Conservation (phyloP, 2,329 filamentous ascomycete genomes). For the Elsinoe batatas region DNA sequence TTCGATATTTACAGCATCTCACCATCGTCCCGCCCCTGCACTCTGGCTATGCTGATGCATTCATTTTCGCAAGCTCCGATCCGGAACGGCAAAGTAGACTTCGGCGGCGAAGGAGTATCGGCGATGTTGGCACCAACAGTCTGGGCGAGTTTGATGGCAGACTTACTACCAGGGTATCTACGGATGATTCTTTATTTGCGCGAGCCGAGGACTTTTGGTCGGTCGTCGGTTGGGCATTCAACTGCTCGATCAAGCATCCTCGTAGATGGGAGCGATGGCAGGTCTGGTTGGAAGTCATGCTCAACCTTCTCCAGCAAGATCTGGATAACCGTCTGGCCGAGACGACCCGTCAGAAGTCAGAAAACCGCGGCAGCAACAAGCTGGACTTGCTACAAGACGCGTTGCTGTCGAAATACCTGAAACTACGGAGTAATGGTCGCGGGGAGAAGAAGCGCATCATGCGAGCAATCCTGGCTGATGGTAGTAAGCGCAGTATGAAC, state of each 20-base stretch:
- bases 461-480: constrained; percentile 59
- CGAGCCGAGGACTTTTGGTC: constrained; percentile 84
- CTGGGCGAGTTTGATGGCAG: background rate
- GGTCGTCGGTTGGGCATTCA: constrained; percentile 83
- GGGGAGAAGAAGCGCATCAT: constrained; percentile 46
- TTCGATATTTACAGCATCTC: constrained; percentile 61
- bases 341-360: constrained; percentile 16
- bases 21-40: constrained; percentile 61
- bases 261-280: constrained; percentile 74
- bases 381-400: constrained; percentile 38
- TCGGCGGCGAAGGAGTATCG: constrained; percentile 22
- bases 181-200: constrained; percentile 58
- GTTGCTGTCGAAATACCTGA: constrained; percentile 53
- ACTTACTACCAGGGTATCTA: constrained; percentile 26
- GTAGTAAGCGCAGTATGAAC: constrained; percentile 40
- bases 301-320: constrained; percentile 67
- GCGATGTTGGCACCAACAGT: constrained; percentile 32
- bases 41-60: constrained; percentile 44
- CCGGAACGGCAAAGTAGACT: constrained; percentile 12
- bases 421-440: constrained; percentile 28
- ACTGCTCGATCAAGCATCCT: constrained; percentile 66
- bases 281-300: constrained; percentile 67
- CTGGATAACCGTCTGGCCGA: constrained; percentile 46
- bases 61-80: constrained; percentile 6
- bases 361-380: constrained; percentile 15